phyloP scores from a whole-genome alignment of 352 stramenopile species.

The Pythium brachiatum region DNA sequence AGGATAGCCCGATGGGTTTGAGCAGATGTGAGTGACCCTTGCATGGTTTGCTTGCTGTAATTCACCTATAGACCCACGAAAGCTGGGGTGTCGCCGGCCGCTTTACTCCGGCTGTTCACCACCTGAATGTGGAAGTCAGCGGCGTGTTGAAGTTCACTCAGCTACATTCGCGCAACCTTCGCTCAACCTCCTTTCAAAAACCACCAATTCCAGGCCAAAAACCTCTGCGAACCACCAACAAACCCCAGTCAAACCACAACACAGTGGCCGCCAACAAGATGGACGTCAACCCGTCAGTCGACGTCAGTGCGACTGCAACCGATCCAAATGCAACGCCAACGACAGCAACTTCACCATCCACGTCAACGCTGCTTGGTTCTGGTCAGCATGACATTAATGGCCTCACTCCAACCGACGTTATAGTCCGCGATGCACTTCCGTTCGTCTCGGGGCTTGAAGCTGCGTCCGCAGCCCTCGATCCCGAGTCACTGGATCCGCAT shows the following conservation, averaged over 20 bases:
- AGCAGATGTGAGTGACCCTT: background rate
- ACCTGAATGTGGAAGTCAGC: background rate
- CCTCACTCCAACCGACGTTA: background rate
- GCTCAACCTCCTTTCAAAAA: background rate
- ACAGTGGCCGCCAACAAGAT: background rate
- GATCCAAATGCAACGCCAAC: background rate
- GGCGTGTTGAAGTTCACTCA: background rate
- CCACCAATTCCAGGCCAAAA: background rate
- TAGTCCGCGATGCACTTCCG: background rate
- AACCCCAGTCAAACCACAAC: no score
- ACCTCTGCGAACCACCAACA: background rate
- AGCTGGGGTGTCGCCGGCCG: background rate
- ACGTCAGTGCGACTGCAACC: background rate
- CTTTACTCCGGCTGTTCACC: background rate
- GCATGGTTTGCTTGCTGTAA: background rate
- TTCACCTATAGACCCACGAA: background rate
- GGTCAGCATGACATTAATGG: background rate
- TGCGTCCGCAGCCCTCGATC: background rate
- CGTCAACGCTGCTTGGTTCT: background rate
- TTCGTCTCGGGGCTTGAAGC: background rate
- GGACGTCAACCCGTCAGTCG: constrained; percentile 4
- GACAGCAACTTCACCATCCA: background rate
- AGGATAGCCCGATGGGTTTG: background rate
- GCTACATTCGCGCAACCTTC: background rate
- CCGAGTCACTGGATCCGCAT: background rate